These are phyloP conservation scores for Suhomyces kilbournensis DNA, from an alignment of 805 yeast species.

Conservation along the genomic window DNA sequence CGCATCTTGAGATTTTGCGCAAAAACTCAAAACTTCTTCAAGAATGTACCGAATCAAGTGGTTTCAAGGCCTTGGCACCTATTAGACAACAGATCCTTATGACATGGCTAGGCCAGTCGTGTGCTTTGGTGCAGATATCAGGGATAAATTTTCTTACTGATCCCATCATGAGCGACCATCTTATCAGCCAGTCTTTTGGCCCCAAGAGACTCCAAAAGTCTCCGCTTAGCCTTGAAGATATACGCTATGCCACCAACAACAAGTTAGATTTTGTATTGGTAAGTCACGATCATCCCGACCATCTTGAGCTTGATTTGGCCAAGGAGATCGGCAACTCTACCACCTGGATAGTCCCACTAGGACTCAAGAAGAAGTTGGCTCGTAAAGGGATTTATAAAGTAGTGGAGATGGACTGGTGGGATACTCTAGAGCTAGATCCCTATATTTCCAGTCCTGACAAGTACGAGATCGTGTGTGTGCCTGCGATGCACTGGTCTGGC, in stretches of 20 bases:
- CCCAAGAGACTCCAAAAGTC: constrained; percentile 82
- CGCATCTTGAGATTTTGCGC: constrained; percentile 49
- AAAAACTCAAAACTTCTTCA: constrained; percentile 29
- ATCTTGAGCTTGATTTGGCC: constrained; percentile 67
- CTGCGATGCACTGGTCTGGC: constrained; percentile 98
- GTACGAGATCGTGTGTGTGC: constrained; percentile 83
- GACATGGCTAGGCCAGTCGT: constrained; percentile 95
- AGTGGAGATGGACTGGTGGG: constrained; percentile 94
- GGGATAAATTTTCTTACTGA: constrained; percentile 80
- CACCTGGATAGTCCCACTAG: constrained; percentile 86
- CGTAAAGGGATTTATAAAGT: constrained; percentile 58
- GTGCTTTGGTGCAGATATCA: constrained; percentile 68
- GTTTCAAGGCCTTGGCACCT: constrained; percentile 14
- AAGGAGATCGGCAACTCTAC: constrained; percentile 50
- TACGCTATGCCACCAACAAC: constrained; percentile 48
- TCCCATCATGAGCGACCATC: constrained; percentile 69
- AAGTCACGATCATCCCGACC: constrained; percentile 95
- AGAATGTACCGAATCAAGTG: constrained; percentile 19
- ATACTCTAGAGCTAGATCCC: constrained; percentile 36
- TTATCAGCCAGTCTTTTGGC: constrained; percentile 64
- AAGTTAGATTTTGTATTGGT: constrained; percentile 71
- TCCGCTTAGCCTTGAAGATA: constrained; percentile 61
- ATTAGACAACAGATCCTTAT: constrained; percentile 51
- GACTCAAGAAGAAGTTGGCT: constrained; percentile 60
- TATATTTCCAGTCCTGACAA: constrained; percentile 43